These are phyloP conservation scores for Diaporthe capsici DNA, from an alignment of 2,329 filamentous ascomycete genomes.

Conservation along the genomic window DNA sequence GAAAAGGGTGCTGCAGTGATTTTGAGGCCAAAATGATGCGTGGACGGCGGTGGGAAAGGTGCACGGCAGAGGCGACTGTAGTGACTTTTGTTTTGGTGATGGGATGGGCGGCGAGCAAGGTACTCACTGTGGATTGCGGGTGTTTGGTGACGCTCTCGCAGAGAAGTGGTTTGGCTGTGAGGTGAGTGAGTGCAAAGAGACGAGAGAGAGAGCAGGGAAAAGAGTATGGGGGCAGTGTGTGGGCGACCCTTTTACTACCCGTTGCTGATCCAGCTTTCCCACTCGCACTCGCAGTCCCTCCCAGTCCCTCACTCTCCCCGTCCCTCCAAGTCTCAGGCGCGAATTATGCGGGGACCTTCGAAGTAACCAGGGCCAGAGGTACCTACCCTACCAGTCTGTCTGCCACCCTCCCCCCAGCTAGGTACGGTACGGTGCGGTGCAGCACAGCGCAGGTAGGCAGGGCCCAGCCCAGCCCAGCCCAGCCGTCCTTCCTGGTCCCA, in stretches of 20 bases:
- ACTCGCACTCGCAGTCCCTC: constrained; percentile 28
- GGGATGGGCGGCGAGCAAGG: constrained; percentile 40
- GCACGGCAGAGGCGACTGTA: constrained; percentile 34
- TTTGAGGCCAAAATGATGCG: constrained; percentile 21
- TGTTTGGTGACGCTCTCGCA: constrained; percentile 38
- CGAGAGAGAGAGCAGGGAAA: constrained; percentile 37
- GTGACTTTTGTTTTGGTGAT: constrained; percentile 57
- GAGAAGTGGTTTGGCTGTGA: constrained; percentile 37
- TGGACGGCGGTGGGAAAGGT: constrained; percentile 37
- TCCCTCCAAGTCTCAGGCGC: constrained; percentile 33
- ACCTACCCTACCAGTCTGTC: constrained; percentile 25
- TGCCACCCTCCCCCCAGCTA: constrained; percentile 30
- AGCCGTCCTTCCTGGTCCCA: constrained; percentile 16
- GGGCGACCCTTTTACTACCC: constrained; percentile 39
- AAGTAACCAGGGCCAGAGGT: constrained; percentile 32
- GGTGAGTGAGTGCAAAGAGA: constrained; percentile 35
- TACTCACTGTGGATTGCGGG: constrained; percentile 39
- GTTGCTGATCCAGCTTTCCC: constrained; percentile 33
- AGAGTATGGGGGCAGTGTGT: constrained; percentile 34
- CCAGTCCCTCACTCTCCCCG: constrained; percentile 24
- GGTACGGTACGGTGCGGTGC: constrained; percentile 28
- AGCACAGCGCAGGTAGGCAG: constrained; percentile 11
- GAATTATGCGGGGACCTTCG: constrained; percentile 30
- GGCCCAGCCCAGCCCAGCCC: constrained; percentile 29
- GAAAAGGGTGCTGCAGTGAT: constrained; percentile 28